Evolutionary conservation across 2,329 filamentous ascomycete genomes (phyloP).

Genomic region (Cercospora janseana): DNA sequence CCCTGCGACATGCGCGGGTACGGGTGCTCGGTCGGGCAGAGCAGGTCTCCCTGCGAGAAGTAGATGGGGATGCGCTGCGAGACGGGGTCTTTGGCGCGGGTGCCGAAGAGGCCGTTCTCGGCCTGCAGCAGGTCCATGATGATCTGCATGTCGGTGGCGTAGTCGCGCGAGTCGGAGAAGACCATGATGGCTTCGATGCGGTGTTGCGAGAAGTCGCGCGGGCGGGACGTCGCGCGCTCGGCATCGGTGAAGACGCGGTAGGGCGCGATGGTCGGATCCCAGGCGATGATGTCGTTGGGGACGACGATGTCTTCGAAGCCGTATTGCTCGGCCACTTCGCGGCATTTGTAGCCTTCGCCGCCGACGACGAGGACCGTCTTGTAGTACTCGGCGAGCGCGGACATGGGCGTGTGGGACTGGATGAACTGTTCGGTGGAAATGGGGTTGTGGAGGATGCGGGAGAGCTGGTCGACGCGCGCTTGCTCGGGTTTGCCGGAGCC

Average conservation of each 20-base stretch:
- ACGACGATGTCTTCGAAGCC: constrained; percentile 72
- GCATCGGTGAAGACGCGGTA: constrained; percentile 66
- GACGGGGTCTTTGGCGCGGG: constrained; percentile 64
- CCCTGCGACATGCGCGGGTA: constrained; percentile 69
- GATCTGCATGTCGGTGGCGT: constrained; percentile 72
- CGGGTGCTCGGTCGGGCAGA: constrained; percentile 56
- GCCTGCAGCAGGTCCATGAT: constrained; percentile 70
- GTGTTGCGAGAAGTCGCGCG: constrained; percentile 68
- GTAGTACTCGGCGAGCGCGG: constrained; percentile 72
- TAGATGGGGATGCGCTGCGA: constrained; percentile 70
- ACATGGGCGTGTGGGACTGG: constrained; percentile 75
- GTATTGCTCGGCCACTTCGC: constrained; percentile 69
- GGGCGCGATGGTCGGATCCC: constrained; percentile 66
- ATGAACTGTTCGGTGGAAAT: constrained; percentile 73
- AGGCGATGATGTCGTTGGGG: constrained; percentile 71
- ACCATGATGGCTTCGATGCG: constrained; percentile 74
- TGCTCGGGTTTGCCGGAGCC: constrained; percentile 69
- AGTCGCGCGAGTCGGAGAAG: constrained; percentile 72
- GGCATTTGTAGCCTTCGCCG: constrained; percentile 72
- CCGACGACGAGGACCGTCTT: constrained; percentile 72
- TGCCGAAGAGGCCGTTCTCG: constrained; percentile 65
- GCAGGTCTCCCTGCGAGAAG: constrained; percentile 65
- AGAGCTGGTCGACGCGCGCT: constrained; percentile 64
- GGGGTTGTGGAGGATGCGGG: constrained; percentile 63
- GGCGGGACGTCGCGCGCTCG: constrained; percentile 65